Evolutionary conservation across 1,139 yeast species (phyloP).

Genomic region (Yamadazyma mexicana): DNA sequence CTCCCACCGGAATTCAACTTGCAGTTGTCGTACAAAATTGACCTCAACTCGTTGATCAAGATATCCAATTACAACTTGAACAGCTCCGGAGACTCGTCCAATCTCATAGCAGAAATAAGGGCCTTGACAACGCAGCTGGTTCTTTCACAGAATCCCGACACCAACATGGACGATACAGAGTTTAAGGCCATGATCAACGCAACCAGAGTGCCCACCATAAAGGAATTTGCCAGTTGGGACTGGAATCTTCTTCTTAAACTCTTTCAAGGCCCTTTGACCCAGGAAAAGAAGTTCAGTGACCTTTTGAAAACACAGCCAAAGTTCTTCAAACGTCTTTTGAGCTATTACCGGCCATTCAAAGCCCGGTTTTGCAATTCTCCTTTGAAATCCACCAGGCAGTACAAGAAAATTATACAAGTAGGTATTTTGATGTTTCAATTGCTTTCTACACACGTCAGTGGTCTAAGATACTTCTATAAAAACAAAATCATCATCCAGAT

Average conservation of each 20-base stretch:
- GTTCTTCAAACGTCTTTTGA: conserved; percentile 77
- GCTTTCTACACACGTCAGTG: conserved; percentile 62
- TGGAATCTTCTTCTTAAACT: conserved; percentile 59
- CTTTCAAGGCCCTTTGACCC: conserved; percentile 76
- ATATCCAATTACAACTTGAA: conserved; percentile 13
- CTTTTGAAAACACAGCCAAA: conserved; percentile 72
- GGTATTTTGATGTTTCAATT: conserved; percentile 75
- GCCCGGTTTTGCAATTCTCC: conserved; percentile 67
- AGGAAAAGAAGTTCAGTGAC: conserved; percentile 75
- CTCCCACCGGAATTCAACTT: conserved; percentile 43
- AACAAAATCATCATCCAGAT: conserved; percentile 83
- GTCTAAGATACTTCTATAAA: conserved; percentile 64
- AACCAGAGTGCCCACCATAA: conserved; percentile 73
- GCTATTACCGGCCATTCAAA: conserved; percentile 91
- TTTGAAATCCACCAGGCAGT: conserved; percentile 31
- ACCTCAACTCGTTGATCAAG: conserved; percentile 13
- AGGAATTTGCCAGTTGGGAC: conserved; percentile 84
- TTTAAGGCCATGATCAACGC: conserved; percentile 66
- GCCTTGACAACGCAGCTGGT: neutral
- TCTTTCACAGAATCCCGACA: neutral
- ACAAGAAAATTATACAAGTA: conserved; percentile 60
- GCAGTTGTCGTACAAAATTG: conserved; percentile 13
- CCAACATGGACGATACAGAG: conserved; percentile 63
- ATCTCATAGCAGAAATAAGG: neutral
- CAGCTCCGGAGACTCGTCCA: neutral